Base-by-base conservation (phyloP, 106 monocot species). In the Acanthochlamys bracteata region DNA sequence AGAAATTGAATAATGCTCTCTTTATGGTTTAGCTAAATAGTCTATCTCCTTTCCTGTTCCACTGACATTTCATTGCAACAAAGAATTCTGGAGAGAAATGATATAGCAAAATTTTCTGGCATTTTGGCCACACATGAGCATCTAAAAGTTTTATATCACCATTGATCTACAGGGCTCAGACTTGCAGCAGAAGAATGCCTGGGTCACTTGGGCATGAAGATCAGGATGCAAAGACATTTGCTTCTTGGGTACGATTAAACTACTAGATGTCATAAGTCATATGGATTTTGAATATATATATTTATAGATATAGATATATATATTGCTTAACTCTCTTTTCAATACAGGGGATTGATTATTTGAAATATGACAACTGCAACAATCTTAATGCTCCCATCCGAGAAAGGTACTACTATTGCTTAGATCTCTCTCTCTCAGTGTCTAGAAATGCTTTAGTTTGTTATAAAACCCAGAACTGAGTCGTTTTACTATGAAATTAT, bases 291-390 rank as follows among this genome's bases (percentile, higher is more conserved):
- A 43, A 43, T 43, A 43, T 8, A 13, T 43, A 13, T 42, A 22
- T 51, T 13, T 22, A 25, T 47, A 4, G n/a, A 11, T 16, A 51
- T 49, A 24, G 0, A 65, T 0, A 52, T 0, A 51, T 24, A 15
- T 24, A 49, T 47, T 7, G 13, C 43, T 43, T 43, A 43, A 7
- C 43, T 8, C 13, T 43, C 13, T 43, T 43, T 7, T 43, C 13
- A 43, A 43, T 57, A 15, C 70, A 79, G 79, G 74, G 61, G 24
- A 42, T 74, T 42, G 74, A 79, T 33, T 79, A 74, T 26, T 52
- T 79, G 39, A 79, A 79, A 60, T 79, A 79, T 62, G 79, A 79
- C 26, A 79, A 79, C n/a, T 79, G 79, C 42, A 39, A 74, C 57
- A 79, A 71, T 40, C 19, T 16, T 16, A 66, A 53, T 15, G 23